Evolutionary conservation across 2,329 filamentous ascomycete species (phyloP), one percentile per base, ranked within the genome.

Genomic region (Thielaviopsis populi): DNA sequence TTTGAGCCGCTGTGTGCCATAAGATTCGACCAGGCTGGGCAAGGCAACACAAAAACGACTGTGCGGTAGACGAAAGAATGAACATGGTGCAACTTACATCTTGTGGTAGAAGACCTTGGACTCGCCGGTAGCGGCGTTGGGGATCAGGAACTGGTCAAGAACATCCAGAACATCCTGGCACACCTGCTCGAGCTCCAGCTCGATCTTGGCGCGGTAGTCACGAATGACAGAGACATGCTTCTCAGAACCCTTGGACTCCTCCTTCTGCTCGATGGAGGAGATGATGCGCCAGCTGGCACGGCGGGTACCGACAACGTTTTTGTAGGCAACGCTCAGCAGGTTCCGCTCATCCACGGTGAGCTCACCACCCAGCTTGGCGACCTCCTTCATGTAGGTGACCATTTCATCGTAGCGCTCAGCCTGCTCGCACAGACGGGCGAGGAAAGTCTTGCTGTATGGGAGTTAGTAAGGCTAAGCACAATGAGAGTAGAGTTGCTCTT

Each of bases 71-170:
- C 30, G 7, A 33, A n/a, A n/a, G n/a, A n/a, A n/a, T n/a, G n/a
- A n/a, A n/a, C n/a, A n/a, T n/a, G n/a, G 41, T 17, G 41, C 37
- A 41, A 82, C 89, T 72, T 80, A 96, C 92, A 97, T 97, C 86
- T 97, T 97, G 87, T 96, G 91, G 83, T 97, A 97, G 79, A 97
- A 97, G 75, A 97, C 92, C 86, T 96, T 97, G 77, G 91, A 96
- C 83, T 97, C 92, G 80, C 92, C 92, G 70, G 89, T 88, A 79
- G 94, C 88, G 74, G 92, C 92, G 79, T 94, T 92, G 77, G 91
- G 91, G 75, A 97, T 97, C 73, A 97, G 83, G 75, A 85, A 86
- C 74, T 96, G 82, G 76, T 96, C 91, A 69, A 97, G 83, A 71
- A 97, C 92, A 72, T 96, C 87, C 71, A 97, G 87, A 71, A 96